phyloP scores from a whole-genome alignment of 2,329 filamentous ascomycete genomes.

The Aspergillus fumigatus region DNA sequence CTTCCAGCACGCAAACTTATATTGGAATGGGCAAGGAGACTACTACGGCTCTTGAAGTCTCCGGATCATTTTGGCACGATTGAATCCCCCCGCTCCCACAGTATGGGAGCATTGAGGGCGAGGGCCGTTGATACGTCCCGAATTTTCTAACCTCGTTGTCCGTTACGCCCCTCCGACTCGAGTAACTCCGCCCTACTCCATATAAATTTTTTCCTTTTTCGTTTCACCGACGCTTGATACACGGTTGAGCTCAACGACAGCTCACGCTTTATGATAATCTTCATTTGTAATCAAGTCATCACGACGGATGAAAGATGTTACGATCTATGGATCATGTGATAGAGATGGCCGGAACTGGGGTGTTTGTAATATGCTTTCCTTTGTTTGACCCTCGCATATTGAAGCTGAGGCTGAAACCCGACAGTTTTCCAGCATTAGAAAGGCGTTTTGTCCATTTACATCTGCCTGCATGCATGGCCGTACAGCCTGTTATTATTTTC shows the following conservation, averaged over 20 bases:
- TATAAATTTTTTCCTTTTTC: constrained; percentile 5
- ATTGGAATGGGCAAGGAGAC: background rate
- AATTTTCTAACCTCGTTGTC: constrained; percentile 7
- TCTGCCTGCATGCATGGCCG: background rate
- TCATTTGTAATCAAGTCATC: constrained; percentile 22
- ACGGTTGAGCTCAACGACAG: background rate
- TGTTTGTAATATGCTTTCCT: constrained; percentile 13
- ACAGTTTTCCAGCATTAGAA: constrained; percentile 24
- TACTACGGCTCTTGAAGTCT: background rate
- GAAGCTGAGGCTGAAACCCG: constrained; percentile 15
- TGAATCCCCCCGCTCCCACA: background rate
- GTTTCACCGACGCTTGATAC: constrained; percentile 7
- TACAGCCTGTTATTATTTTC: background rate
- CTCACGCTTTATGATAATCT: constrained; percentile 4
- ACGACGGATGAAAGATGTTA: constrained; percentile 37
- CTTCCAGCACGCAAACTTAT: background rate
- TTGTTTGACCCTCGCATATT: constrained; percentile 11
- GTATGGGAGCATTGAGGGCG: background rate
- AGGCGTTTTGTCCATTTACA: constrained; percentile 18
- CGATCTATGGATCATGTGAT: constrained; percentile 40
- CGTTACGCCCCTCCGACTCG: constrained; percentile 8
- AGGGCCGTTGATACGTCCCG: constrained; percentile 5
- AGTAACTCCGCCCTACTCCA: constrained; percentile 4
- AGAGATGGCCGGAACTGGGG: constrained; percentile 31
- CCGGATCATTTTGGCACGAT: background rate